phyloP scores from a whole-genome alignment of 495 filamentous ascomycete species.

The Penicillium dipodomyicola region DNA sequence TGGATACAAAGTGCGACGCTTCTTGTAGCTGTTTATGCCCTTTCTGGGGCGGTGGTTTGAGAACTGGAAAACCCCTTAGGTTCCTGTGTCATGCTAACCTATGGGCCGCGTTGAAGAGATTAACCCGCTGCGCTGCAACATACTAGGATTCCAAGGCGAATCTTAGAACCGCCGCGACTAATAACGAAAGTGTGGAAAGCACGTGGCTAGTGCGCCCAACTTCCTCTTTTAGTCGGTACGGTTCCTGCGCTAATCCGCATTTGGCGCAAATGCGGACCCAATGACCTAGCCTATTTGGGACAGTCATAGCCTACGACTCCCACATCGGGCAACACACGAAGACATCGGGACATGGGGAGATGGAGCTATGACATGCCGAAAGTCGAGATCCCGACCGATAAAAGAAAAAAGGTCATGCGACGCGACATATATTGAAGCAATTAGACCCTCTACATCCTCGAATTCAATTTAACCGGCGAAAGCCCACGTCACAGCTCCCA shows the following conservation, averaged over 20 bases:
- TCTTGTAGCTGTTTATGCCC: too few relatives aligned
- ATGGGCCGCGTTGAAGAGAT: too few relatives aligned
- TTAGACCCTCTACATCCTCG: not conserved
- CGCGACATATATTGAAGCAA: not conserved
- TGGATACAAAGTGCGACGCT: too few relatives aligned
- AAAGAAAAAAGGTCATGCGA: not conserved
- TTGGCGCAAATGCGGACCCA: not conserved
- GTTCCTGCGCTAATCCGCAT: constrained; percentile 1
- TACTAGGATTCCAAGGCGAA: too few relatives aligned
- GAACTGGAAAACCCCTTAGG: too few relatives aligned
- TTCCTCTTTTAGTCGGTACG: not conserved
- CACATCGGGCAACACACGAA: not conserved
- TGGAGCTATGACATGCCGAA: not conserved
- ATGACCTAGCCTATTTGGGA: constrained; percentile 8
- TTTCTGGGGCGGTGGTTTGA: too few relatives aligned
- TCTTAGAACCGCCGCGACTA: too few relatives aligned
- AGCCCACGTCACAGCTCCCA: not conserved
- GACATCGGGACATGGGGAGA: not conserved
- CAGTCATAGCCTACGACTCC: constrained; percentile 5
- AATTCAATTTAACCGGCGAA: not conserved
- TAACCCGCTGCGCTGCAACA: too few relatives aligned
- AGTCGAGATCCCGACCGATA: constrained; percentile 2
- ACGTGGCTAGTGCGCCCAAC: not conserved
- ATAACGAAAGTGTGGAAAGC: too few relatives aligned
- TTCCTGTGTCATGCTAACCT: too few relatives aligned